These are phyloP conservation scores for Anthostomella pinea DNA, from an alignment of 2,329 filamentous ascomycete species.

Conservation along the genomic window DNA sequence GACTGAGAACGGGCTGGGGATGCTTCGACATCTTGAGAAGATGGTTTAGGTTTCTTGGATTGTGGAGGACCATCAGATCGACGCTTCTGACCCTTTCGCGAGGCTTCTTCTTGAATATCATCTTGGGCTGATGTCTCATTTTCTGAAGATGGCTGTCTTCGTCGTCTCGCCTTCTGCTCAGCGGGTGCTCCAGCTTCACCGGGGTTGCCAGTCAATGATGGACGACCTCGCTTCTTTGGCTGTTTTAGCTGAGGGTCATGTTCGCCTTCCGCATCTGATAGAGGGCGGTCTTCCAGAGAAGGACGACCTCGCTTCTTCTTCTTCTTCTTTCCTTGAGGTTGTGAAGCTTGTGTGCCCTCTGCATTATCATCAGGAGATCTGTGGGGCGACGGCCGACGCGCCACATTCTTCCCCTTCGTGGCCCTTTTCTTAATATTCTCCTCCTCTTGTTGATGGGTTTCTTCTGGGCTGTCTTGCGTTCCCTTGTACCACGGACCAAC, in stretches of 20 bases:
- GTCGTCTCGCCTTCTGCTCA: conserved; percentile 14
- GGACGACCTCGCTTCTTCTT: conserved; percentile 26
- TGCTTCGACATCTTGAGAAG: too few relatives aligned
- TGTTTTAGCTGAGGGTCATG: conserved; percentile 9
- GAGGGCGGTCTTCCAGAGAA: conserved; percentile 24
- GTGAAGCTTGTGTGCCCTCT: neutral
- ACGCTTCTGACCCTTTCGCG: too few relatives aligned
- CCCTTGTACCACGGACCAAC: conserved; percentile 4
- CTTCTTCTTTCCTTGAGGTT: neutral
- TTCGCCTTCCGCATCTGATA: too few relatives aligned
- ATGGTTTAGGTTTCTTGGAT: conserved; percentile 9
- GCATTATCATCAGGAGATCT: conserved; percentile 2
- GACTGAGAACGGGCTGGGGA: conserved; percentile 21
- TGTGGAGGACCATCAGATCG: conserved; percentile 5
- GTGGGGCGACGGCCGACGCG: conserved; percentile 2
- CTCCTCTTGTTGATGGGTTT: conserved; percentile 2
- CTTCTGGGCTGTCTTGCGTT: neutral
- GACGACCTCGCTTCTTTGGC: conserved; percentile 20
- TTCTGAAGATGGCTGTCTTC: conserved; percentile 9
- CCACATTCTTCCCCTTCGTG: conserved; percentile 5
- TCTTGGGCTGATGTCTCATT: conserved; percentile 11
- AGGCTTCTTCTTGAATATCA: neutral
- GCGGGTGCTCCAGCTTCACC: conserved; percentile 12
- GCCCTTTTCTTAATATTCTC: conserved; percentile 4
- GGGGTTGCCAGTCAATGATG: conserved; percentile 15